Evolutionary conservation across 1,284 basidiomycete genomes (phyloP), one percentile per base, ranked within the genome.

Genomic region (Phylloporus sp.): DNA sequence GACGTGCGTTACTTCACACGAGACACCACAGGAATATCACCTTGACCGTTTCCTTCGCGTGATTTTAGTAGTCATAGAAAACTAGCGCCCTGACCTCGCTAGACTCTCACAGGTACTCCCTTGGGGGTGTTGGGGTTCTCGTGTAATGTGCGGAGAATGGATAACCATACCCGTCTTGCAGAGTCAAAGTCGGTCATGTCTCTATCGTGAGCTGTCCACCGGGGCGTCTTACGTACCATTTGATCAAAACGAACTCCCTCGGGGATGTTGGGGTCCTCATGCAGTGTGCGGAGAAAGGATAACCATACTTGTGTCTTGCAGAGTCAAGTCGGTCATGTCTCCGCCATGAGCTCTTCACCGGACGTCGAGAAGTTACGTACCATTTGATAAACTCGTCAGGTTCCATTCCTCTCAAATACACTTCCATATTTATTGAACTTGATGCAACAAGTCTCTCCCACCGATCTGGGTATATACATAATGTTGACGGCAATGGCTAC

Each of bases 331-430:
- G 54, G 26, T 47, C 7, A 8, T 44, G 13, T 22, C 20, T 44
- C 7, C 2, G 37, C 65, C 49, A 54, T 22, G 34, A 18, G 10
- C 2, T 40, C 3, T 29, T 42, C 46, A 29, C 24, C 6, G 29
- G 6, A 26, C 47, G 28, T 46, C 17, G n/a, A n/a, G n/a, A n/a
- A n/a, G n/a, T n/a, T 22, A 66, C 77, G 59, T 67, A 81, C 77
- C 84, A 84, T 68, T 86, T 85, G 44, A 85, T 79, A n/a, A 79
- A 70, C 63, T 87, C 83, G 6, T 84, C 79, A 0, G 80, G 77
- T 0, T 72, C 73, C 74, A 86, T 78, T 2, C 64, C 72, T 28
- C 54, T 64, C 68, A n/a, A n/a, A 64, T 56, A 24, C 70, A 74
- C 42, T 72, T 72, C 72, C 84, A 73, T 32, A 50, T 37, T 62